phyloP scores from a whole-genome alignment of 2,329 filamentous ascomycete genomes.

The Aspergillus puulaauensis region DNA sequence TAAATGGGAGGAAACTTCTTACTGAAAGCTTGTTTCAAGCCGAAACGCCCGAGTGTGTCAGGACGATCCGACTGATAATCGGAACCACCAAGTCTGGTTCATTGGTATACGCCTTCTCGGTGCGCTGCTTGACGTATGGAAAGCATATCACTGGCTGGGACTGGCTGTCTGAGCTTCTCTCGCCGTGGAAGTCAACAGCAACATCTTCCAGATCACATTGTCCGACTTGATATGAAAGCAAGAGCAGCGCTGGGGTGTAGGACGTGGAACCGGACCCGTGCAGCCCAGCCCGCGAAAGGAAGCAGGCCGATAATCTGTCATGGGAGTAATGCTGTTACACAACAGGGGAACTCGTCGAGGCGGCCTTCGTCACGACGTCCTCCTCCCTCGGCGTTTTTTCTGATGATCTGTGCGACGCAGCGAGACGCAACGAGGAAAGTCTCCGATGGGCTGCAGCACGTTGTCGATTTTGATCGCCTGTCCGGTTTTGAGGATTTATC shows the following conservation, averaged over 20 bases:
- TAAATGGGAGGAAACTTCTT: too few species aligned
- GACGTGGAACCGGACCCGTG: too few species aligned
- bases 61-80: too few species aligned
- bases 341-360: constrained; percentile 41
- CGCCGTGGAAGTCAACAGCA: background rate
- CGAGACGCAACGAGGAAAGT: too few species aligned
- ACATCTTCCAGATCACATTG: background rate
- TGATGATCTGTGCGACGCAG: background rate
- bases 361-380: background rate
- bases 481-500: too few species aligned
- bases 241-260: too few species aligned
- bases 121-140: background rate
- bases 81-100: too few species aligned
- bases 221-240: too few species aligned
- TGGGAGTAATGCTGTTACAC: constrained; percentile 47
- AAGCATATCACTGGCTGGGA: background rate
- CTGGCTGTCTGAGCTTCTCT: background rate
- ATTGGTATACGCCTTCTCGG: background rate
- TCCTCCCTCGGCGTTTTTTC: background rate
- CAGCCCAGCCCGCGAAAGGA: constrained; percentile 14
- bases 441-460: background rate
- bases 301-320: constrained; percentile 42
- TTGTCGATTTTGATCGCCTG: background rate
- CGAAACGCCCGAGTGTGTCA: too few species aligned
- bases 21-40: too few species aligned